Evolutionary conservation across 192 early-diverging fungal species (phyloP), one percentile per base, ranked within the genome.

Genomic region (Coemansia sp.): DNA sequence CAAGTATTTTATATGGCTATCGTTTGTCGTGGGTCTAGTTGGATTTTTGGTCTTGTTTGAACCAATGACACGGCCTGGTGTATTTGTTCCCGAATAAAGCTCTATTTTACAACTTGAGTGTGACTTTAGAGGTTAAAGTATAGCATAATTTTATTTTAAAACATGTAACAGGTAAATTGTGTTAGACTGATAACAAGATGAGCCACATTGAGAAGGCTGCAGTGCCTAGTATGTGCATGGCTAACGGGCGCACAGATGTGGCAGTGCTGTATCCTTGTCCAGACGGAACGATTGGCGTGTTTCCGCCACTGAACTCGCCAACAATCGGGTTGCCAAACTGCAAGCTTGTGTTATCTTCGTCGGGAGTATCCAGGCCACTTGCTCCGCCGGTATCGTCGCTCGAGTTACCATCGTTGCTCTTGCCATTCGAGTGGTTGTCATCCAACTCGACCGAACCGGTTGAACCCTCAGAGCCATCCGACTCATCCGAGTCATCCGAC

Each of bases 251-350:
- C 2, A 55, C n/a, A 3, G 25, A 15, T 1, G 59, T 4, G 17
- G 63, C 66, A 2, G 41, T 41, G 58, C 61, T 79, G 62, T 79
- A 79, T 11, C 76, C 76, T 10, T 56, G 63, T 4, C 76, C 76
- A 29, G 60, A 67, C 17, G 76, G 76, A 15, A 61, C 53, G 7
- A 79, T 70, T 0, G 66, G 76, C 27, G 49, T 56, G n/a, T 56
- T 54, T 27, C 55, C 43, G 21, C 60, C 66, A 43, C 67, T 69
- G 22, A 73, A 21, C 15, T 35, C 39, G n/a, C 76, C 71, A 14
- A 73, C 71, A 22, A 79, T 58, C 1, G 76, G 76, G 55, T 79
- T 79, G 12, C 76, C 76, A 49, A 63, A 67, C 64, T 79, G 76
- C 56, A 43, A 2, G 32, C 39, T 55, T 4, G 25, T 17, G 24